Evolutionary conservation across 257 asterid genomes (phyloP).

Genomic region (Solanum arcanum): DNA sequence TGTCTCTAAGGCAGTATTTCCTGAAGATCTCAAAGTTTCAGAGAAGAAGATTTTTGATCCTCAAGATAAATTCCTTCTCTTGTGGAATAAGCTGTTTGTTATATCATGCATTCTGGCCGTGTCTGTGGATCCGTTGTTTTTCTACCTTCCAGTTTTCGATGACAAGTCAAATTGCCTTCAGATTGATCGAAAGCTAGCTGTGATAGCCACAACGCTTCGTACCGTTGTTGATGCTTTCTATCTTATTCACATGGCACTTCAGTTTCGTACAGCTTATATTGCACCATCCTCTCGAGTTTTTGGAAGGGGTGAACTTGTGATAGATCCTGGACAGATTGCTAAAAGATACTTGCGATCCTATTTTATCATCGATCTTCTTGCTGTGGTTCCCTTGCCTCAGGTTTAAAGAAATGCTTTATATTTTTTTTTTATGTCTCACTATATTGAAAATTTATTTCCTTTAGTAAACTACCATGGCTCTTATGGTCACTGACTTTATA

Average conservation of each 20-base stretch:
- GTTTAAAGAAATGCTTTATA: slow-evolving; percentile 14
- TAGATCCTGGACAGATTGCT: slow-evolving; percentile 83
- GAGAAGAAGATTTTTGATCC: slow-evolving; percentile 75
- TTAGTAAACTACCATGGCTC: neutral
- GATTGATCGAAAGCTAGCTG: slow-evolving; percentile 56
- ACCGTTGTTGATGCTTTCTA: slow-evolving; percentile 62
- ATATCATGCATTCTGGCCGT: slow-evolving; percentile 72
- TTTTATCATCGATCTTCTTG: slow-evolving; percentile 69
- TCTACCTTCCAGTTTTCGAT: slow-evolving; percentile 80
- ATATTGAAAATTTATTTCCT: neutral
- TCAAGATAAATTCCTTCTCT: slow-evolving; percentile 72
- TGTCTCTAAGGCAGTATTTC: slow-evolving; percentile 71
- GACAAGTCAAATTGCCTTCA: slow-evolving; percentile 69
- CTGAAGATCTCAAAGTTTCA: slow-evolving; percentile 84
- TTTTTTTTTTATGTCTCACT: neutral
- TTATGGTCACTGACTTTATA: neutral
- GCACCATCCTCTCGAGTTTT: slow-evolving; percentile 99
- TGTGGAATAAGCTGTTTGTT: slow-evolving; percentile 84
- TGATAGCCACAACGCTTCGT: slow-evolving; percentile 70
- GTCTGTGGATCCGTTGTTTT: slow-evolving; percentile 81
- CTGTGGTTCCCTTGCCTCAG: slow-evolving; percentile 95
- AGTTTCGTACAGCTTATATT: slow-evolving; percentile 87
- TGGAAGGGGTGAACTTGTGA: slow-evolving; percentile 97
- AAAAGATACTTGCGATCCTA: slow-evolving; percentile 61
- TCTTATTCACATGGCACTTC: slow-evolving; percentile 59